Evolutionary conservation across 306 rosid genomes (phyloP), one percentile per base, ranked within the genome.

Genomic region (Spatholobus suberectus): DNA sequence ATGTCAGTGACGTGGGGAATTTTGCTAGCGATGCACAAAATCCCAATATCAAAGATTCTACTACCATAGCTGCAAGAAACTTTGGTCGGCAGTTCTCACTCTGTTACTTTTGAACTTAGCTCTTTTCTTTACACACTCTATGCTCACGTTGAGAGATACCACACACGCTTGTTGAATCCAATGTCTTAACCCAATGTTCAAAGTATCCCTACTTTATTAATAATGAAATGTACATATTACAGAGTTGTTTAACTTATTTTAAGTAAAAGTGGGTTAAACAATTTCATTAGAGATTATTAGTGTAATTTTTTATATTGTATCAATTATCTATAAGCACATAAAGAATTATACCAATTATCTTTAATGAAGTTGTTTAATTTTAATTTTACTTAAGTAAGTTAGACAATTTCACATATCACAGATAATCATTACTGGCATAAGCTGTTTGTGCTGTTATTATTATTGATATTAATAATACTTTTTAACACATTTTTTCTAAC

Each of bases 11-110:
- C 78, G 85, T 86, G 82, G 70, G 58, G 73, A 76, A 82, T 77
- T 79, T 77, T 70, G 57, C 81, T 7, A 69, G 82, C 75, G 81
- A 82, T 76, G 63, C 68, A 34, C 34, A 77, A 72, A 79, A 27
- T 81, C 44, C 79, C 32, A n/a, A 5, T 52, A 69, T 81, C 14
- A 21, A 84, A 82, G 90, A 89, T 91, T 78, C 94, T 76, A 76
- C 83, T 63, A 54, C 85, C 86, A 59, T 82, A 18, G 75, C 51
- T 58, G 14, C 83, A 82, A 87, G 92, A 77, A 87, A 91, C 89
- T 67, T 27, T 51, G 69, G 77, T 76, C 85, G 72, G 77, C 77
- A 18, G 15, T 46, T 78, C 38, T 70, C 52, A 40, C 32, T 63
- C 52, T 14, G 20, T 54, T 61, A 12, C 80, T 63, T 52, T 82